Base-by-base conservation (phyloP, 2,329 filamentous ascomycete genomes). In the Meredithiella fracta region DNA sequence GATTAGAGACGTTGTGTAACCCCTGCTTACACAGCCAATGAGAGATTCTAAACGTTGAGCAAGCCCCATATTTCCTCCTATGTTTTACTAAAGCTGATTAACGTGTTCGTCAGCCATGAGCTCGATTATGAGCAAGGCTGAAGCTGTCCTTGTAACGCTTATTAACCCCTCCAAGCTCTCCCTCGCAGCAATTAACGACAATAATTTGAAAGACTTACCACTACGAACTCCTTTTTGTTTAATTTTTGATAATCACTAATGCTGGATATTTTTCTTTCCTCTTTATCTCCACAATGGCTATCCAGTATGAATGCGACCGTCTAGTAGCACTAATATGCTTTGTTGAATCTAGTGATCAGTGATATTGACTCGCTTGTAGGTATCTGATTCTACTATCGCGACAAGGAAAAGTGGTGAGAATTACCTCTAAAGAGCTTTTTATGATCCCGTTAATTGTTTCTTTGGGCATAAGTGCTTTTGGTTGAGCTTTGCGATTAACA, bases 301-400 rank as follows among this genome's bases (percentile, higher is more conserved):
- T 73, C 61, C 70, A 72, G 70, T 73, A 66, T 47, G 57, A 52
- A 23, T 22, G 20, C 50, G 23, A 37, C 50, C 29, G 15, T 38
- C 23, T 26, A 6, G 2, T 6, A 7, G 31, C 34, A 51, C 15
- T 20, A 40, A 20, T 15, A 52, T 34, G 37, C 23, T 29, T 37
- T 17, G 44, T 15, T 22, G 9, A 15, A 8, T 15, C 6, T 23
- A 17, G 20, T 17, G 20, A 26, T 23, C 51, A 7, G 15, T 29
- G 49, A 26, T 23, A 22, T 50, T 57, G 44, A 57, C 56, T 22
- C 25, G n/a, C 55, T 58, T 55, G 60, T 65, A 97, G 92, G 75
- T 98, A 98, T 70, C 76, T 98, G 64, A 97, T 98, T 70, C 81
- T 98, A 69, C 83, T 98, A 63, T 97, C 91, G 61, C 83, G 92